Base-by-base conservation (phyloP, 1,284 basidiomycete genomes). In the Phellinidium pouzarii region DNA sequence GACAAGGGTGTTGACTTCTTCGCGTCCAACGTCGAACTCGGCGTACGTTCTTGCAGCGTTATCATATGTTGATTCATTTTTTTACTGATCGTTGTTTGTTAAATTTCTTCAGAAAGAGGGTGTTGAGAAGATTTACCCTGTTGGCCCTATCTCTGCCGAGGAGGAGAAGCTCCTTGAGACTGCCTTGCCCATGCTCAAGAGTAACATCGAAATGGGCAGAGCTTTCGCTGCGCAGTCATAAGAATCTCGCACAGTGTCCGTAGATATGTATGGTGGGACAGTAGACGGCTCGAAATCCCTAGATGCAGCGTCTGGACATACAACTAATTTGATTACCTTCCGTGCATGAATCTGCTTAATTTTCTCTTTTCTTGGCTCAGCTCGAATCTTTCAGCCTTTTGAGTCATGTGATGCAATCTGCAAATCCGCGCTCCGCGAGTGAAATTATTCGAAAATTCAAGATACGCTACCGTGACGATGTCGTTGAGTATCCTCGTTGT, bases 191-290 rank as follows among this genome's bases (percentile, higher is more conserved):
- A 92, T 94, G 67, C 80, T 95, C 65, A 89, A 90, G 82, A 94
- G 92, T 83, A 96, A 96, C 84, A 94, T 97, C 65, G 84, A 90
- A 72, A 95, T 94, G 84, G 93, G 92, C 72, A 84, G 80, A 71
- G 77, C 81, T 55, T 94, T 95, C 64, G 87, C 84, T 64, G 62
- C 64, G 50, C 53, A 54, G 44, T 55, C 55, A 19, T 42, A 17
- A 25, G 36, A n/a, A 37, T 37, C 17, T 41, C 20, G 11, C 36
- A 9, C 12, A 6, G 27, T 27, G 27, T 48, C 11, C n/a, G 20
- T 42, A 38, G 23, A 19, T 25, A 8, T 17, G 27, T 14, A 29
- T 29, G 25, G 2, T 19, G 17, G 5, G 7, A 11, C 44, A 31
- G 38, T 42, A 42, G 38, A 42, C 34, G 25, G 11, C 38, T 20